Conservation (phyloP, 2,329 filamentous ascomycete genomes). For the Orbilia blumenaviensis region DNA sequence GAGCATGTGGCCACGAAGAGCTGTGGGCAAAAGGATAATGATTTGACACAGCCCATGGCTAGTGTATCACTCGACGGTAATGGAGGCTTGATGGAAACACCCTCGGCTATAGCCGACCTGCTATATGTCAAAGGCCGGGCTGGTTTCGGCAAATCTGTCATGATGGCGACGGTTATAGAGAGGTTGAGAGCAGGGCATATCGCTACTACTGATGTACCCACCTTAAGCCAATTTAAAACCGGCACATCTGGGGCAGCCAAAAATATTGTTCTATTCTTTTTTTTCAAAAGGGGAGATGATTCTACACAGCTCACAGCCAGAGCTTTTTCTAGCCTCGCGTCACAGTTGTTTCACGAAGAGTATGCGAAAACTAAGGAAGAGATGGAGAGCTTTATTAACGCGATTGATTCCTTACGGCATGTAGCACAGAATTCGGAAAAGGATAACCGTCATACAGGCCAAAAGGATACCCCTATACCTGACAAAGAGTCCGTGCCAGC, state of each 20-base stretch:
- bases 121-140: conserved; percentile 36
- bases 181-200: background rate
- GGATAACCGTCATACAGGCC: background rate
- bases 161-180: conserved; percentile 24
- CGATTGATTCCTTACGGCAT: background rate
- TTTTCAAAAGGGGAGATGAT: conserved; percentile 45
- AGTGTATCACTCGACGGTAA: too few species aligned
- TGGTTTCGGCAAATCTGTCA: conserved; percentile 38
- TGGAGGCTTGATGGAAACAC: background rate
- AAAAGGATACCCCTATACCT: background rate
- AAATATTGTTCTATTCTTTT: conserved; percentile 30
- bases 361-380: conserved; percentile 1
- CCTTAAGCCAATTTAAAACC: background rate
- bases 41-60: background rate
- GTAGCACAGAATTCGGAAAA: background rate
- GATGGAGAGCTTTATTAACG: conserved; percentile 11
- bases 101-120: background rate
- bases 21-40: background rate
- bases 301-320: conserved; percentile 19
- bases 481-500: background rate
- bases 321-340: conserved; percentile 8
- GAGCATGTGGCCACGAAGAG: background rate
- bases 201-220: background rate
- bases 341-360: conserved; percentile 19
- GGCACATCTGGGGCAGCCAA: too few species aligned